These are phyloP conservation scores for Yamadazyma scolyti DNA, from an alignment of 805 yeast species.

Conservation along the genomic window DNA sequence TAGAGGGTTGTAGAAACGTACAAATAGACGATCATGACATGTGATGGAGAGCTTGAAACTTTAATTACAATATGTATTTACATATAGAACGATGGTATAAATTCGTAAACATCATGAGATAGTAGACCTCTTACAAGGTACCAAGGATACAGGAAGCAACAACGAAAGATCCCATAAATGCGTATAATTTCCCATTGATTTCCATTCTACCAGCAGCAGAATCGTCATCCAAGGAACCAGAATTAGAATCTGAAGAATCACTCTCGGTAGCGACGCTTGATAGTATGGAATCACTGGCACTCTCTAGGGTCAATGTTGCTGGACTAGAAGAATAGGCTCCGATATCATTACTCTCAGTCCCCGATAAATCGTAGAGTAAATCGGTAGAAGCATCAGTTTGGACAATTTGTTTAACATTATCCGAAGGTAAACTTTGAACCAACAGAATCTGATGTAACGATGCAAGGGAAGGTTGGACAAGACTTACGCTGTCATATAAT, in stretches of 20 bases:
- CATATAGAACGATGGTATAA: too few relatives aligned
- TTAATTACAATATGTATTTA: not conserved
- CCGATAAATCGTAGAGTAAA: too few relatives aligned
- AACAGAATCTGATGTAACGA: too few relatives aligned
- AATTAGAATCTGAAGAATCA: constrained; percentile 1
- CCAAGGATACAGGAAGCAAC: constrained; percentile 7
- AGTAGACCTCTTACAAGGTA: constrained; percentile 8
- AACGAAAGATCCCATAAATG: constrained; percentile 2
- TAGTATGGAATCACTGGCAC: constrained; percentile 12
- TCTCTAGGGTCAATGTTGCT: constrained; percentile 8
- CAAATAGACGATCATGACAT: not conserved
- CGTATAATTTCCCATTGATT: constrained; percentile 2
- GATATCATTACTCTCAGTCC: too few relatives aligned
- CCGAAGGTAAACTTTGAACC: too few relatives aligned
- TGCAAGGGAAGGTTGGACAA: too few relatives aligned
- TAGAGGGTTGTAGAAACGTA: constrained; percentile 3
- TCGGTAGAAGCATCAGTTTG: too few relatives aligned
- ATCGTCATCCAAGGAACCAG: constrained; percentile 6
- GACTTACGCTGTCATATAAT: too few relatives aligned
- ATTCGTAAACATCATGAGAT: too few relatives aligned
- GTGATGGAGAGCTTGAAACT: not conserved
- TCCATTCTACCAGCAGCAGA: constrained; percentile 3
- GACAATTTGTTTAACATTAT: too few relatives aligned
- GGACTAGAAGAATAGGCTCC: constrained; percentile 8
- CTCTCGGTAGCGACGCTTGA: constrained; percentile 1